Evolutionary conservation across 1,139 yeast genomes (phyloP), one percentile per base, ranked within the genome.

Genomic region (Sugiyamaella pinicola): DNA sequence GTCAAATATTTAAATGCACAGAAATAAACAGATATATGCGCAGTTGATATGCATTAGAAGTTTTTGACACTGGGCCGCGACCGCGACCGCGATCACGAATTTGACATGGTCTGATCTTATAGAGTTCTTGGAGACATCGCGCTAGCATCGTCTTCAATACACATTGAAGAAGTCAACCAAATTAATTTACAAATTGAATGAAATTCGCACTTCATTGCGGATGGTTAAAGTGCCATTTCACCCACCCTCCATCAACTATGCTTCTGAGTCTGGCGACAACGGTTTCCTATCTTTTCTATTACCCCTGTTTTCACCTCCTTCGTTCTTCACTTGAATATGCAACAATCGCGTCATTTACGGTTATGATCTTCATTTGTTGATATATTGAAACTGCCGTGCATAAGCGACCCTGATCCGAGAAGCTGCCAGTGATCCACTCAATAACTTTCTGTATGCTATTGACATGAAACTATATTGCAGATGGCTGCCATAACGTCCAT

Each of bases 261-360:
- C 12, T n/a, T 4, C n/a, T 10, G 31, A 9, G 9, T 26, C 31
- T 26, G 31, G 10, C 17, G 4, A 31, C 35, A 31, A 31, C 35
- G 15, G 17, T 31, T 13, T 31, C 17, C 17, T 31, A 31, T 31
- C n/a, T 31, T 13, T 31, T n/a, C 3, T 31, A n/a, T 18, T 35
- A 35, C 39, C 39, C 22, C 39, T 18, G 21, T 15, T 35, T 17
- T 15, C 21, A 18, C 21, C 39, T 18, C 39, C 39, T 35, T 15
- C 39, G 39, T 35, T 35, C 39, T 35, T 35, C 37, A 33, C n/a
- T 9, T 33, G 18, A 12, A 18, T 15, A 35, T 35, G 39, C 39
- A 17, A 35, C 24, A 35, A 35, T 15, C 39, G 39, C 21, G 24
- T n/a, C 12, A 13, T 12, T 13, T 33, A 33, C 18, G 18, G 37